phyloP scores from a whole-genome alignment of 208 protist species.

The Willaertia magna region DNA sequence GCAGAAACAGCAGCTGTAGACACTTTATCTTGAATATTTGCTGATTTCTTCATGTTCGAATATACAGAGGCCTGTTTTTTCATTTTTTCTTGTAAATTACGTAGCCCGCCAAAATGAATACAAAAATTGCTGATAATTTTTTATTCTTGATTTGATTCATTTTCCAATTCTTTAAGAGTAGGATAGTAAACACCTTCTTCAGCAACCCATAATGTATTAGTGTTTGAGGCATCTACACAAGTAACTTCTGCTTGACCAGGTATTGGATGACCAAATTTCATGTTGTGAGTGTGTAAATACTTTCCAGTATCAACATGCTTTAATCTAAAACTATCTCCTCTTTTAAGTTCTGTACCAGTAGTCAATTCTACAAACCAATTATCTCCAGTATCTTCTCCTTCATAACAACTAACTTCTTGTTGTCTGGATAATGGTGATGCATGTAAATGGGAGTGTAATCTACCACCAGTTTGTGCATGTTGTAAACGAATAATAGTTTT shows the following conservation, averaged over 20 bases:
- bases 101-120: too few relatives aligned
- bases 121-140: too few relatives aligned
- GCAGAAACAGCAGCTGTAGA: too few relatives aligned
- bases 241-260: slow-evolving; percentile 8
- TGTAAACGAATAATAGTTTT: neutral
- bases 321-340: neutral
- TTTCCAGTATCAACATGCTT: slow-evolving; percentile 14
- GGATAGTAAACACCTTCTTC: slow-evolving; percentile 12
- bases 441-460: slow-evolving; percentile 5
- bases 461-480: neutral
- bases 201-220: neutral
- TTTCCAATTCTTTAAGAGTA: neutral
- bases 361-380: neutral
- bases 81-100: too few relatives aligned
- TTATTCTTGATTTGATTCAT: too few relatives aligned
- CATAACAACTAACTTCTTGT: slow-evolving; percentile 6
- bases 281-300: neutral
- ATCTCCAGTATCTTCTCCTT: slow-evolving; percentile 1
- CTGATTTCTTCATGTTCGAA: too few relatives aligned
- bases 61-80: too few relatives aligned
- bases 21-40: too few relatives aligned
- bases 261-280: neutral
- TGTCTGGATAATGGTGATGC: neutral
- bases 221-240: neutral
- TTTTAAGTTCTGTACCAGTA: neutral